Evolutionary conservation across 1,284 basidiomycete genomes (phyloP), one percentile per base, ranked within the genome.

Genomic region (Moesziomyces antarcticus): DNA sequence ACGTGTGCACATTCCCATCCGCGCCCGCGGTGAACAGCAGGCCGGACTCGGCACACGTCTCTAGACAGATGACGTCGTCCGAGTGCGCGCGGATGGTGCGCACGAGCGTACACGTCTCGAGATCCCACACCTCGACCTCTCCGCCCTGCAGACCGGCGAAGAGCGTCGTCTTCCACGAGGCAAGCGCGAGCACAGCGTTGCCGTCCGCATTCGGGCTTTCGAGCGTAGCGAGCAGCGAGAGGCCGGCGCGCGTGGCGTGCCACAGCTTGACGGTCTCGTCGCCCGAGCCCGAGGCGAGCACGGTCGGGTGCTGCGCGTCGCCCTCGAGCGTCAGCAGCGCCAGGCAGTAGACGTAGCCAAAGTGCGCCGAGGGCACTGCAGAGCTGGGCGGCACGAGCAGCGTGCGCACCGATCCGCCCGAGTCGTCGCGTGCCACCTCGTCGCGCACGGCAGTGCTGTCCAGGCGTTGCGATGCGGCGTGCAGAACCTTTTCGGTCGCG

Each of bases 131-230:
- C 72, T 76, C 92, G 75, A 98, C 92, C 73, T 92, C 90, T 1
- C 96, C 96, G 72, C 93, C 93, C 84, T 99, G 96, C 75, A 94
- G 91, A 0, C 94, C 96, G 0, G 93, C 94, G 77, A 92, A 97
- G 18, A 97, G 87, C 0, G 93, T 93, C 40, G 91, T 92, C 37
- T 91, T 55, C 44, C 89, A 88, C 0, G 89, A 89, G 1, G 89
- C 89, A 18, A 98, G 87, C 0, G 93, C 89, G n/a, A 96, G 87
- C 3, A 97, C 90, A 0, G 86, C 87, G 14, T 87, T 87, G 10
- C 82, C 77, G n/a, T 79, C 62, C 0, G 72, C 57, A 21, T 72
- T 64, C n/a, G 73, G 62, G 20, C 63, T 69, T 18, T 73, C 59
- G 90, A 91, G 14, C 89, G 91, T 73, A 88, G 88, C 58, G 85